Conservation (phyloP, 2,329 filamentous ascomycete species). For the Hymenoscyphus fructigenus region DNA sequence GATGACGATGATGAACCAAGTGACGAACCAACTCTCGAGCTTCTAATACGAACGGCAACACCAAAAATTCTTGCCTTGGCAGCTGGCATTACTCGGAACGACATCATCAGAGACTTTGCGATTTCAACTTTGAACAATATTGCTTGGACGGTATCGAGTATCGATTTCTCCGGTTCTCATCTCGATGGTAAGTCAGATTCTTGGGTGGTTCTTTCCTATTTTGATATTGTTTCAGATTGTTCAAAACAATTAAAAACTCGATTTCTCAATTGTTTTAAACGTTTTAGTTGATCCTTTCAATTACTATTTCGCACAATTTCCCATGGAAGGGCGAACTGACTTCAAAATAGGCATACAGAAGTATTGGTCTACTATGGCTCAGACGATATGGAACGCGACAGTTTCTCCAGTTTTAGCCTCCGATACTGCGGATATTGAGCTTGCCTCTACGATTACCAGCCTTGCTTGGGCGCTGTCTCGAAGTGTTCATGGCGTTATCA, state of each 20-base stretch:
- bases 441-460: slow-evolving; percentile 63
- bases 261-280: too few species aligned
- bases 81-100: slow-evolving; percentile 22
- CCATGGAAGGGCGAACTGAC: too few species aligned
- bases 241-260: not conserved
- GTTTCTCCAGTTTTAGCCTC: slow-evolving; percentile 57
- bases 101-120: slow-evolving; percentile 52
- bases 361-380: slow-evolving; percentile 54
- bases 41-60: slow-evolving; percentile 33
- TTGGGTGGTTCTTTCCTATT: not conserved
- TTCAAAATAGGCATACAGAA: slow-evolving; percentile 41
- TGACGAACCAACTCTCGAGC: slow-evolving; percentile 32
- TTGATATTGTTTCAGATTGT: not conserved
- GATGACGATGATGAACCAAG: slow-evolving; percentile 40
- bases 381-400: slow-evolving; percentile 56
- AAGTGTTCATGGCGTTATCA: slow-evolving; percentile 50
- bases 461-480: slow-evolving; percentile 65
- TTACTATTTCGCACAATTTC: too few species aligned
- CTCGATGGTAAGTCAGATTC: slow-evolving; percentile 32
- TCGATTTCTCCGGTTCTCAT: slow-evolving; percentile 59
- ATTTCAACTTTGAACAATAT: slow-evolving; percentile 66
- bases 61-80: slow-evolving; percentile 31
- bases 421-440: slow-evolving; percentile 59
- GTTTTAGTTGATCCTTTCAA: not conserved
- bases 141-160: slow-evolving; percentile 62